Conservation (phyloP, 2,329 filamentous ascomycete genomes). For the Ceratocystiopsis sp. region DNA sequence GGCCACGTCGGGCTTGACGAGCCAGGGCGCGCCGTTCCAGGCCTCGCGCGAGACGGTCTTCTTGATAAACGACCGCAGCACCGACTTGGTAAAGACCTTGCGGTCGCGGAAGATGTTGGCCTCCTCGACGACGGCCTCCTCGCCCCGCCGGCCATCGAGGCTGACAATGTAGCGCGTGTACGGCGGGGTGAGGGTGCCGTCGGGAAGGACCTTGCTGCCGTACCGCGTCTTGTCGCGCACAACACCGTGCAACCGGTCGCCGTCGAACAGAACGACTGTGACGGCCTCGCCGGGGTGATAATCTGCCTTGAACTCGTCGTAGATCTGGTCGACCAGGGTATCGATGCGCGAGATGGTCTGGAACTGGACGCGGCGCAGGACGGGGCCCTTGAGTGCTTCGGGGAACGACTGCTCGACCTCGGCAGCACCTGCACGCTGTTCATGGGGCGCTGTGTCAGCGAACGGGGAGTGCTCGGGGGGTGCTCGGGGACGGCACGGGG, state of each 20-base stretch:
- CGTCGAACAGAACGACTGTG: slow-evolving; percentile 51
- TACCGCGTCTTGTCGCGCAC: slow-evolving; percentile 79
- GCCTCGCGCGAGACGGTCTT: slow-evolving; percentile 82
- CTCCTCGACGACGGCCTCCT: slow-evolving; percentile 67
- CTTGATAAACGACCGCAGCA: slow-evolving; percentile 85
- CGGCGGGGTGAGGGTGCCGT: slow-evolving; percentile 53
- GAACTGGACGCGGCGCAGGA: slow-evolving; percentile 82
- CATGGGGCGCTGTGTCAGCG: background rate
- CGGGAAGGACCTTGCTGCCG: slow-evolving; percentile 39
- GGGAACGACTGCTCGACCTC: slow-evolving; percentile 89
- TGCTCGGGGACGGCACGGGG: slow-evolving; percentile 2
- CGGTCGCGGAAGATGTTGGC: slow-evolving; percentile 72
- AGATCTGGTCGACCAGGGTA: slow-evolving; percentile 52
- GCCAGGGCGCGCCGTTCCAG: slow-evolving; percentile 93
- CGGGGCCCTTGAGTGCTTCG: slow-evolving; percentile 75
- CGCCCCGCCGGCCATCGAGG: slow-evolving; percentile 46
- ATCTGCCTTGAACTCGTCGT: slow-evolving; percentile 69
- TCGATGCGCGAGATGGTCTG: slow-evolving; percentile 81
- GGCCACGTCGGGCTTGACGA: slow-evolving; percentile 73
- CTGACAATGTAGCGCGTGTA: slow-evolving; percentile 70
- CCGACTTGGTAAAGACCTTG: slow-evolving; percentile 86
- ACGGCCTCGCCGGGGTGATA: slow-evolving; percentile 84
- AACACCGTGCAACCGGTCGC: slow-evolving; percentile 52
- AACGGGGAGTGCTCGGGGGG: slow-evolving; percentile 7
- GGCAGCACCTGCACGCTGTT: slow-evolving; percentile 57